Percentiles rank a stretch among this genome's conserved stretches.
Conservation (phyloP, 441 rosid species). For the Raphanus hybrid region DNA sequence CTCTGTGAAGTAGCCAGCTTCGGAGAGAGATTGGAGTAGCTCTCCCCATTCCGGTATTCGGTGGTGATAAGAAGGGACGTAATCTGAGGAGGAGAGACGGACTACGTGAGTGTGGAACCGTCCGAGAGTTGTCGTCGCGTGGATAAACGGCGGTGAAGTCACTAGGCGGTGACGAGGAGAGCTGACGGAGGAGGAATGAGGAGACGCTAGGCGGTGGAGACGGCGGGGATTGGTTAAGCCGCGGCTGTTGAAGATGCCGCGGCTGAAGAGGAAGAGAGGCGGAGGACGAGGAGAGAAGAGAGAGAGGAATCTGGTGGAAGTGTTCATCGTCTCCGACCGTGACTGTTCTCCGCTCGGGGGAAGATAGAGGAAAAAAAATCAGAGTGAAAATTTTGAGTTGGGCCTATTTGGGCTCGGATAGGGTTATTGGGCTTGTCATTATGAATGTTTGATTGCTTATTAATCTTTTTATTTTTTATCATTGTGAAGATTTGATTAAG, state of each 20-base stretch:
- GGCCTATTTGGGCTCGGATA: not conserved
- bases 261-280: conserved; percentile 33
- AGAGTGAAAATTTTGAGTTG: not conserved
- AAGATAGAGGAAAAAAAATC: not conserved
- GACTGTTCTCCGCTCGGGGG: not conserved
- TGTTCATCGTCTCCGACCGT: conserved; percentile 53
- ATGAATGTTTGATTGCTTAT: no score
- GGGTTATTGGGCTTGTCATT: no score
- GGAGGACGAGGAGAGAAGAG: conserved; percentile 40
- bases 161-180: not conserved
- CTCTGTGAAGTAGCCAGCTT: conserved; percentile 54
- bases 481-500: no score
- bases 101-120: conserved; percentile 29
- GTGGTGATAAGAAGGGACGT: conserved; percentile 33
- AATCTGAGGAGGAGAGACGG: conserved; percentile 32
- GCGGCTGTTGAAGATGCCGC: conserved; percentile 21
- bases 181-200: conserved; percentile 39
- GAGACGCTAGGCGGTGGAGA: conserved; percentile 24
- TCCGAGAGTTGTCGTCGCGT: conserved; percentile 21
- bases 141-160: conserved; percentile 12
- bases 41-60: conserved; percentile 64
- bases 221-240: conserved; percentile 45
- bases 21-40: conserved; percentile 52
- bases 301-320: conserved; percentile 63
- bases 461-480: no score